A percentile compares a stretch with the other conserved stretches of the same genome.
These are phyloP conservation scores for Pontederia crassipes DNA, from an alignment of 176 grass and related monocot species.

Conservation along the genomic window DNA sequence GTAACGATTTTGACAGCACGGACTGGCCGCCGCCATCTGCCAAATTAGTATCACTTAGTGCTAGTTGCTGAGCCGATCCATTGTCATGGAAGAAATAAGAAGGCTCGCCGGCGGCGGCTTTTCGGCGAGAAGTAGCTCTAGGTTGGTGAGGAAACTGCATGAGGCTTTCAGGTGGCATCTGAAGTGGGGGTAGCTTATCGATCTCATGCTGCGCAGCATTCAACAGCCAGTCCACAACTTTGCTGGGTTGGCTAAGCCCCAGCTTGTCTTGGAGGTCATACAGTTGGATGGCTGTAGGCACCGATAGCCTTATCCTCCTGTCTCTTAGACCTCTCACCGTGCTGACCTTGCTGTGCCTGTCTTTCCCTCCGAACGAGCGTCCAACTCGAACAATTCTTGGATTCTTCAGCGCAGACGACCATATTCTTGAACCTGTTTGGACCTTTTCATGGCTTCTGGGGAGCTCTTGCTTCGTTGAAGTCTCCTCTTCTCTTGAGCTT, in stretches of 20 bases:
- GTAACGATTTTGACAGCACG: no score
- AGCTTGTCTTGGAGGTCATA: constrained; percentile 96
- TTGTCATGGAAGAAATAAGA: no score
- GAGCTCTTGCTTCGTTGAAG: not conserved
- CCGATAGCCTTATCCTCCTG: constrained; percentile 76
- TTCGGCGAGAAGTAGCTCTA: no score
- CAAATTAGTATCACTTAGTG: no score
- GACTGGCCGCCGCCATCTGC: no score
- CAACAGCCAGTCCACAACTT: constrained; percentile 93
- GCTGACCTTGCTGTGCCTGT: constrained; percentile 89
- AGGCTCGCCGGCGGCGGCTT: no score
- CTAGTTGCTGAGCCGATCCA: no score
- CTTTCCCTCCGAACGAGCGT: constrained; percentile 82
- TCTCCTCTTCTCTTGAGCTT: not conserved
- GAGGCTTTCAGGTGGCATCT: constrained; percentile 48
- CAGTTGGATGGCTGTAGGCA: constrained; percentile 86
- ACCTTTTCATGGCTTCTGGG: not conserved
- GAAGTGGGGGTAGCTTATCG: constrained; percentile 85
- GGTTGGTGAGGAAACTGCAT: not conserved
- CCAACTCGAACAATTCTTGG: constrained; percentile 89
- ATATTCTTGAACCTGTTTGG: constrained; percentile 34
- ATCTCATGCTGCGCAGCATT: constrained; percentile 81
- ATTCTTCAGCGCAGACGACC: constrained; percentile 48
- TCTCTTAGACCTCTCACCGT: constrained; percentile 79
- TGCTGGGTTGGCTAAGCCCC: constrained; percentile 89